Conservation (phyloP, 2,329 filamentous ascomycete species). For the Thelonectria discophora region DNA sequence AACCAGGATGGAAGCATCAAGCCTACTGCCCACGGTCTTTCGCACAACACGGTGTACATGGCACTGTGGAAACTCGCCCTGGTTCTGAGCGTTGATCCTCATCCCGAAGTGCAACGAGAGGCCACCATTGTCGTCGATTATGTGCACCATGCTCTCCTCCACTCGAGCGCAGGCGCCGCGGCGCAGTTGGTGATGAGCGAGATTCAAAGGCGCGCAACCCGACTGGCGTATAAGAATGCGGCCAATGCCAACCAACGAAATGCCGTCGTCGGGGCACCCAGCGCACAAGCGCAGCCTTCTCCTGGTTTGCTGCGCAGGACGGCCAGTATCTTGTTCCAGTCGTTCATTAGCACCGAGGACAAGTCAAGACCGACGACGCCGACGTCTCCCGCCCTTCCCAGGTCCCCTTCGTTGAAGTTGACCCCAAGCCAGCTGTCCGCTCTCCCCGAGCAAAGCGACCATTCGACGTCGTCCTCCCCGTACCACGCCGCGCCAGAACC, state of each 20-base stretch:
- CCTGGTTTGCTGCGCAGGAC: conserved; percentile 70
- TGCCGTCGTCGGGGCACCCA: conserved; percentile 50
- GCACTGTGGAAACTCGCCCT: conserved; percentile 94
- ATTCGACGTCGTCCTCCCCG: conserved; percentile 65
- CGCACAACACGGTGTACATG: conserved; percentile 90
- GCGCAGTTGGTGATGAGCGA: conserved; percentile 80
- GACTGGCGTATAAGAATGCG: conserved; percentile 57
- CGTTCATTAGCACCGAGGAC: conserved; percentile 62
- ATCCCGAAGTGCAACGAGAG: conserved; percentile 89
- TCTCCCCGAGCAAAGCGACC: conserved; percentile 79
- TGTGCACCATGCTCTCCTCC: conserved; percentile 79
- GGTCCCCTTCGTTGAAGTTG: conserved; percentile 49
- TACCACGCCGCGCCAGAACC: conserved; percentile 83
- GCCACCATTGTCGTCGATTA: conserved; percentile 88
- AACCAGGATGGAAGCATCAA: conserved; percentile 67
- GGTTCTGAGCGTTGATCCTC: conserved; percentile 91
- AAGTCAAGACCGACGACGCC: conserved; percentile 48
- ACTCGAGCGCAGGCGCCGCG: conserved; percentile 76
- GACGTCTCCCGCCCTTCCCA: conserved; percentile 40
- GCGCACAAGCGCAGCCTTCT: conserved; percentile 58
- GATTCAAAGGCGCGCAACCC: conserved; percentile 63
- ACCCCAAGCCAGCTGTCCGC: conserved; percentile 54
- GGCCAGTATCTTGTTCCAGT: conserved; percentile 69
- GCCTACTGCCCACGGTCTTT: conserved; percentile 66
- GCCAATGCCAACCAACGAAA: conserved; percentile 54